Conservation (phyloP, 352 stramenopile genomes). For the Phytophthora sojae region DNA sequence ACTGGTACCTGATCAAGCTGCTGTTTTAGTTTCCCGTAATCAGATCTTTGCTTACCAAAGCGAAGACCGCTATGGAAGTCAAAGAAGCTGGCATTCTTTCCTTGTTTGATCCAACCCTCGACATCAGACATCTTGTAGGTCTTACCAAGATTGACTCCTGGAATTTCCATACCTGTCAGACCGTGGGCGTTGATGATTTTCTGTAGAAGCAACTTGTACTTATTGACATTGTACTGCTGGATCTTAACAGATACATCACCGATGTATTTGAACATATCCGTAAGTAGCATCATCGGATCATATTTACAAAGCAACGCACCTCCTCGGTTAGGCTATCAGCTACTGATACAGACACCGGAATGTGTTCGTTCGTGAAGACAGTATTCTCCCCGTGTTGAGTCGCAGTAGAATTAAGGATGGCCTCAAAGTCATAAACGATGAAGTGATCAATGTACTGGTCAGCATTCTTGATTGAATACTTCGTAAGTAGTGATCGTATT, state of each 20-base stretch:
- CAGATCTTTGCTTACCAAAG: not conserved
- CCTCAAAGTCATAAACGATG: not conserved
- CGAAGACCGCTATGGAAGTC: not conserved
- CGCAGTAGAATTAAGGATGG: not conserved
- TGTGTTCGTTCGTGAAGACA: slow-evolving; percentile 7
- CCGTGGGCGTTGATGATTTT: slow-evolving; percentile 7
- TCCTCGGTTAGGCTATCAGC: slow-evolving; percentile 1
- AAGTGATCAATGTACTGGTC: slow-evolving; percentile 14
- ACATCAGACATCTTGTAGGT: slow-evolving; percentile 6
- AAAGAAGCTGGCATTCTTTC: not conserved
- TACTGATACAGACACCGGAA: slow-evolving; percentile 8
- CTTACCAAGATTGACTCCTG: not conserved
- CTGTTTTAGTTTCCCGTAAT: not conserved
- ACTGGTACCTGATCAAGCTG: slow-evolving; percentile 11
- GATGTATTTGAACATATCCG: slow-evolving; percentile 8
- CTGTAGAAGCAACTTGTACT: not conserved
- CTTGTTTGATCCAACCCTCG: not conserved
- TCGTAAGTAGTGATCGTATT: not conserved
- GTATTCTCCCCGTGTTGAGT: not conserved
- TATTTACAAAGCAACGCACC: slow-evolving; percentile 8
- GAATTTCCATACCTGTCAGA: too few species aligned
- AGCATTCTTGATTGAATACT: slow-evolving; percentile 8
- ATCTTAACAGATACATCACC: not conserved
- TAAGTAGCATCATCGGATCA: not conserved
- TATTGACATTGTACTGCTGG: not conserved